Evolutionary conservation across 371 early-diverging fungal genomes (phyloP).

Genomic region (Dichotomocladium elegans): DNA sequence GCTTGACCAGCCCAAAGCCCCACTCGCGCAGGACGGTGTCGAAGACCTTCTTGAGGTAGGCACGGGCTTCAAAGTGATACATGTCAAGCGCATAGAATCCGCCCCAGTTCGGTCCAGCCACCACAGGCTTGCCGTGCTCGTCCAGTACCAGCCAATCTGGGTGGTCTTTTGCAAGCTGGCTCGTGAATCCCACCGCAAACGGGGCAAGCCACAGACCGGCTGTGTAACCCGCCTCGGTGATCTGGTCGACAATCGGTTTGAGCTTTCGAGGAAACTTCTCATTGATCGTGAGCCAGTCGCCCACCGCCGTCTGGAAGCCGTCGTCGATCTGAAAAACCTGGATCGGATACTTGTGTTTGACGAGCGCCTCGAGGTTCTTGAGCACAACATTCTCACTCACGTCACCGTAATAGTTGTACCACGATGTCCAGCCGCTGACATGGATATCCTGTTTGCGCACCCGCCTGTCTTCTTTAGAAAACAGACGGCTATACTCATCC

Average conservation of each 20-base stretch:
- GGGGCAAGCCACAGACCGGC: constrained; percentile 61
- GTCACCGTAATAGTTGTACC: constrained; percentile 57
- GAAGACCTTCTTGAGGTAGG: constrained; percentile 49
- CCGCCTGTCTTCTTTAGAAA: constrained; percentile 23
- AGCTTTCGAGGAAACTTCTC: constrained; percentile 53
- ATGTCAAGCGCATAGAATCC: constrained; percentile 55
- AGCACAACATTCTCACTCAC: constrained; percentile 44
- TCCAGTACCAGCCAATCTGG: constrained; percentile 53
- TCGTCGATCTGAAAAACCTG: constrained; percentile 60
- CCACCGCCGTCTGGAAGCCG: constrained; percentile 53
- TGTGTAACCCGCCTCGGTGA: constrained; percentile 37
- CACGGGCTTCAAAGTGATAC: constrained; percentile 39
- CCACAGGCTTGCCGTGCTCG: constrained; percentile 22
- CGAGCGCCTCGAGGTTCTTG: constrained; percentile 41
- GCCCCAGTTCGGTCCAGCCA: constrained; percentile 46
- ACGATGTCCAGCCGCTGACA: constrained; percentile 56
- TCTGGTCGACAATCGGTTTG: constrained; percentile 35
- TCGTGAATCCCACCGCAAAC: constrained; percentile 43
- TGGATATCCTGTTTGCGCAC: constrained; percentile 18
- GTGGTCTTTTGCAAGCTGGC: constrained; percentile 42
- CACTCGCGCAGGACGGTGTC: constrained; percentile 45
- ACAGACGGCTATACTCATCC: constrained; percentile 42
- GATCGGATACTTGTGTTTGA: constrained; percentile 41
- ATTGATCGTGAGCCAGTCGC: constrained; percentile 53
- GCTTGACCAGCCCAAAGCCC: constrained; percentile 56